Evolutionary conservation across 1,284 basidiomycete genomes (phyloP).

Genomic region (Rhodofomes roseus): DNA sequence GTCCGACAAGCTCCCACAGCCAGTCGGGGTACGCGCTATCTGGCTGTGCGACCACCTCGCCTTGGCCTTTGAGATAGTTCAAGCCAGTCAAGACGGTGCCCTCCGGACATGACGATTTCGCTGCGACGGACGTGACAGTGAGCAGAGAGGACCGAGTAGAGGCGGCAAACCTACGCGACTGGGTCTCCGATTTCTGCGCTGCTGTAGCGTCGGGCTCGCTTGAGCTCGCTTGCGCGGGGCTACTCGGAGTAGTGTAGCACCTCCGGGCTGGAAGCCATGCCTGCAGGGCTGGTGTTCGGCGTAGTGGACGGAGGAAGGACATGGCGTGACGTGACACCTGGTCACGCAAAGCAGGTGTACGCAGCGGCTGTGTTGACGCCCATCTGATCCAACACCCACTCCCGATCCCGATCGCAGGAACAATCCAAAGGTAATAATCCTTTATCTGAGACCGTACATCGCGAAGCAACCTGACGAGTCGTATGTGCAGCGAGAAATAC

Average conservation of each 20-base stretch:
- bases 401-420: too few species aligned
- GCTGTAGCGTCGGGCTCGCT: background rate
- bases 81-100: conserved; percentile 76
- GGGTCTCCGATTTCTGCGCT: background rate
- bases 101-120: conserved; percentile 55
- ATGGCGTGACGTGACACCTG: conserved; percentile 13
- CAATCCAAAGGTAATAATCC: too few species aligned
- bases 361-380: too few species aligned
- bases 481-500: too few species aligned
- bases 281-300: conserved; percentile 22
- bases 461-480: too few species aligned
- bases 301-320: conserved; percentile 25
- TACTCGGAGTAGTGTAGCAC: conserved; percentile 18
- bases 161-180: background rate
- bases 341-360: background rate
- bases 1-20: conserved; percentile 79
- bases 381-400: too few species aligned
- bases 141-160: background rate
- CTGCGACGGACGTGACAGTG: conserved; percentile 3
- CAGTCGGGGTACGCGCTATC: conserved; percentile 89
- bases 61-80: conserved; percentile 81
- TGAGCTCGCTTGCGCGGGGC: conserved; percentile 3
- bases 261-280: conserved; percentile 19
- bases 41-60: conserved; percentile 73
- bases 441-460: too few species aligned